Base-by-base conservation (phyloP, 805 yeast genomes). In the Saturnispora gosingensis region DNA sequence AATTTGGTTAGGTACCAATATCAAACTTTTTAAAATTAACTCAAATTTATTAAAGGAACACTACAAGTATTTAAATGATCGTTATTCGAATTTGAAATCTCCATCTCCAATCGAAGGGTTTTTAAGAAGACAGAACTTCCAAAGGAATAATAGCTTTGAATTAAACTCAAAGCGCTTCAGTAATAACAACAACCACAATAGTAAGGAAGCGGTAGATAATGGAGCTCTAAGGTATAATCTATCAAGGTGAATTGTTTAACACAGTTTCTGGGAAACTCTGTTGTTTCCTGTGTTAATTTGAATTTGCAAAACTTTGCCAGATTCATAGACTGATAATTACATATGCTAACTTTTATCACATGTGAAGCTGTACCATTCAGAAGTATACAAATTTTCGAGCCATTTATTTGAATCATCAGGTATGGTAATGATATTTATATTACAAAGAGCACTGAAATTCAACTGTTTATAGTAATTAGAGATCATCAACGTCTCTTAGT, bases 401-500 rank as follows among this genome's bases (percentile, higher is more conserved):
- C 3, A 13, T 9, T 10, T 13, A 13, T 13, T 30, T 30, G 34
- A 13, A 10, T 30, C 34, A 30, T 30, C 34, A 11, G 15, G 13
- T 30, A 30, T 30, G 34, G 34, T 30, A 30, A 30, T 30, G n/a
- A 11, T 30, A 30, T 30, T 11, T 30, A 30, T 30, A 30, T 30
- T 30, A 30, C 34, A 30, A 30, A 30, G 34, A 30, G 15, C 13
- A 30, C 34, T 30, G 11, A 30, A 30, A 30, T 3, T 10, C 4
- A 38, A 13, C 39, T 36, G 39, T 36, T 36, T 36, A 36, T 36
- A 32, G 11, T 32, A 34, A 32, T 10, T 36, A 9, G 40, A 36
- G 22, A 7, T 18, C 15, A 24, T 50, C 46, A 61, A 58, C 74
- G 68, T 65, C 76, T 75, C 62, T 78, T 82, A 60, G 82, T 88